These are phyloP conservation scores for Wallacemonas sp. DNA, from an alignment of 208 protist species.

Conservation along the genomic window DNA sequence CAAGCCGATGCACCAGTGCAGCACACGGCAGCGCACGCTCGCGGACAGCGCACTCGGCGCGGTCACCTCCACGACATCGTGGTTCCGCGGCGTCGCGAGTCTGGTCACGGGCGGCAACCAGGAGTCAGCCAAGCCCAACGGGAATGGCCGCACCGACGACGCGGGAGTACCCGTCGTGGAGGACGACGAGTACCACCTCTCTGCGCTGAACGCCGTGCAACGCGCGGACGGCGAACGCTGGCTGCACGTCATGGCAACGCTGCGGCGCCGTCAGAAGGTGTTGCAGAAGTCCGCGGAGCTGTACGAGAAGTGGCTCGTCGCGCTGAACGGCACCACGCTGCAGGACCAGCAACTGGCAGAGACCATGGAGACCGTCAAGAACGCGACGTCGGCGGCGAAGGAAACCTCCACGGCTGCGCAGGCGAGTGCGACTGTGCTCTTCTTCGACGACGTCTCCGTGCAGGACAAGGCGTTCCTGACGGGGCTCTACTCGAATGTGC, in stretches of 20 bases:
- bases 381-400: conserved; percentile 31
- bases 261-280: conserved; percentile 38
- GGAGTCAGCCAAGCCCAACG: no score
- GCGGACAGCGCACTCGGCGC: conserved; percentile 46
- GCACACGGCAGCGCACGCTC: conserved; percentile 53
- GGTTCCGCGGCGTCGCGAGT: conserved; percentile 49
- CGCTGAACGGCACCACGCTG: conserved; percentile 18
- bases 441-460: conserved; percentile 29
- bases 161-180: conserved; percentile 7
- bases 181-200: conserved; percentile 6
- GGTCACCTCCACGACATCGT: conserved; percentile 61
- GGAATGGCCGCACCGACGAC: no score
- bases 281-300: conserved; percentile 40
- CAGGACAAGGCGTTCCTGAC: conserved; percentile 35
- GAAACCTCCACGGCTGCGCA: conserved; percentile 21
- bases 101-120: conserved; percentile 38
- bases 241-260: conserved; percentile 36
- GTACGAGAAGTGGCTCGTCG: conserved; percentile 51
- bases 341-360: conserved; percentile 29
- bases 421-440: conserved; percentile 24
- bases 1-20: conserved; percentile 47
- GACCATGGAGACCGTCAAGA: conserved; percentile 30
- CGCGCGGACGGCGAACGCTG: conserved; percentile 39
- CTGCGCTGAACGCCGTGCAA: conserved; percentile 27
- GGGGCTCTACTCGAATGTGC: conserved; percentile 61